A percentile compares a stretch with the other conserved stretches of the same genome.
Evolutionary conservation across 139 green algal genomes (phyloP).

Genomic region (Chlorella sp.): DNA sequence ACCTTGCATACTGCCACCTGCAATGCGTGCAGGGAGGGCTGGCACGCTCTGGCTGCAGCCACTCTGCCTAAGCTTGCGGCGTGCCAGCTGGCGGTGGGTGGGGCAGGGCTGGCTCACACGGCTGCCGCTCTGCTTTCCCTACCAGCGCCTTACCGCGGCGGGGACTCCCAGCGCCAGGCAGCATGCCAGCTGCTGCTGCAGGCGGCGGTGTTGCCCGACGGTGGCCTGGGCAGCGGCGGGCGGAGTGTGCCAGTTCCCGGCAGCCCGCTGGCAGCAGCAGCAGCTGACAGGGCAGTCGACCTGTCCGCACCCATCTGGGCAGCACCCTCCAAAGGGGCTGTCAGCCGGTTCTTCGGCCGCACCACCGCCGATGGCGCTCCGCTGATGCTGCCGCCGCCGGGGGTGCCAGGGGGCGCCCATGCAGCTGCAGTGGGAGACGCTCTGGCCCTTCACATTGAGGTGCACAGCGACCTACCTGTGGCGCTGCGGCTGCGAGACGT

Average conservation of each 20-base stretch:
- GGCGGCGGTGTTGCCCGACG: not conserved
- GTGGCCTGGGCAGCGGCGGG: not conserved
- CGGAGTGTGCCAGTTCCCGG: no score
- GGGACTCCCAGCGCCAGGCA: not conserved
- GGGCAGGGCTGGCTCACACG: conserved; percentile 32
- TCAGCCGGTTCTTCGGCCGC: conserved; percentile 60
- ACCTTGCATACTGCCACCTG: conserved; percentile 9
- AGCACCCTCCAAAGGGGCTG: not conserved
- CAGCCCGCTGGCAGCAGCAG: not conserved
- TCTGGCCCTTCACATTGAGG: conserved; percentile 44
- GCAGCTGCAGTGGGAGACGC: conserved; percentile 56
- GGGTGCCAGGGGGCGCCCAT: not conserved
- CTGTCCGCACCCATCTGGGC: not conserved
- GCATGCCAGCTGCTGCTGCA: conserved; percentile 34
- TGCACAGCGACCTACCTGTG: conserved; percentile 35
- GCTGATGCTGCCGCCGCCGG: conserved; percentile 13
- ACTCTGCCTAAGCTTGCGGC: conserved; percentile 58
- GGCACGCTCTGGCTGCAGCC: conserved; percentile 46
- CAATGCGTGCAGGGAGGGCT: conserved; percentile 55
- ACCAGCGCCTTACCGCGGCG: not conserved
- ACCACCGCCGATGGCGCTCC: not conserved
- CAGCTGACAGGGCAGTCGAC: not conserved
- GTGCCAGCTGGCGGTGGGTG: conserved; percentile 37
- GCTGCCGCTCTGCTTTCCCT: conserved; percentile 40
- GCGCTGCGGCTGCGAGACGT: conserved; percentile 31